These are phyloP conservation scores for Fusarium chlamydosporum DNA, from an alignment of 2,329 filamentous ascomycete genomes.

Conservation along the genomic window DNA sequence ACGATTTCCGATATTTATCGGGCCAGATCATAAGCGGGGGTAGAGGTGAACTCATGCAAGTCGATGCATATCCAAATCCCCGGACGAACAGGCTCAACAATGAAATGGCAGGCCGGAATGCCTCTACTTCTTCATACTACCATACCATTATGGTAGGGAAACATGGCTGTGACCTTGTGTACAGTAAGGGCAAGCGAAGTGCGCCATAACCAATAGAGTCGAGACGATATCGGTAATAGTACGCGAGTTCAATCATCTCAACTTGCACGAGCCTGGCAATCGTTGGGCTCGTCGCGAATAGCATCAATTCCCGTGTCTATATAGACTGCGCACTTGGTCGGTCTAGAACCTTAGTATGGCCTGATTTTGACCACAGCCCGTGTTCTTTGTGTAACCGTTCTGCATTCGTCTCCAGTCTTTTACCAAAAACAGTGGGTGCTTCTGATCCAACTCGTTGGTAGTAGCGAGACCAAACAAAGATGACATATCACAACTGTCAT, in stretches of 20 bases:
- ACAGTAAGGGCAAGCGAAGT: background rate
- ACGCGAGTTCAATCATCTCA: constrained; percentile 20
- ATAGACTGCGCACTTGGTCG: constrained; percentile 17
- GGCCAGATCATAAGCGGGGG: constrained; percentile 47
- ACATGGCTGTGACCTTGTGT: background rate
- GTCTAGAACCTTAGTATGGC: constrained; percentile 36
- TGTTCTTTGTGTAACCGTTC: constrained; percentile 31
- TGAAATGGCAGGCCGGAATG: constrained; percentile 1
- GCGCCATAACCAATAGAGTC: background rate
- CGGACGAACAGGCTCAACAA: constrained; percentile 15
- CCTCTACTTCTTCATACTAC: background rate
- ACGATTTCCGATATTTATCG: constrained; percentile 47
- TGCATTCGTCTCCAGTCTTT: constrained; percentile 4
- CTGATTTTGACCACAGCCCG: constrained; percentile 30
- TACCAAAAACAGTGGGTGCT: constrained; percentile 4
- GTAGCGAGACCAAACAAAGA: constrained; percentile 1
- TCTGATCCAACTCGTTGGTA: constrained; percentile 4
- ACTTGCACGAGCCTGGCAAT: constrained; percentile 2
- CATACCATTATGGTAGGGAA: background rate
- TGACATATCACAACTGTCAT: constrained; percentile 23
- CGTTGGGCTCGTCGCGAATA: constrained; percentile 10
- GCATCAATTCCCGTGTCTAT: constrained; percentile 2
- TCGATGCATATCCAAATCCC: constrained; percentile 17
- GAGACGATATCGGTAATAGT: constrained; percentile 4
- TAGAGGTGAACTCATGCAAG: constrained; percentile 29